Conservation (phyloP, 192 early-diverging fungal genomes). For the Podila verticillata region DNA sequence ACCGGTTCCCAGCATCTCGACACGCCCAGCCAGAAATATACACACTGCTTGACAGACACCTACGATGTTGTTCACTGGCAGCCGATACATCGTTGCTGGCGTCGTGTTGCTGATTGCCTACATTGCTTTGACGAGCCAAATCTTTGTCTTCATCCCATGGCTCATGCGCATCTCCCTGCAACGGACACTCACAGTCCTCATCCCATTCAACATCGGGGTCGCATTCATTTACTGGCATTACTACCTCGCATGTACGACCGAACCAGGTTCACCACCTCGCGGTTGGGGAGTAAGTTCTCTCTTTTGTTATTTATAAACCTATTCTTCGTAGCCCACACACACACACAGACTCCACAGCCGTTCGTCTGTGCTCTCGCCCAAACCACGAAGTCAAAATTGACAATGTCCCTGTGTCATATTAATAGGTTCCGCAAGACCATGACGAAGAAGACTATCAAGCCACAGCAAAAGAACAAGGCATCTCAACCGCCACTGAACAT, state of each 20-base stretch:
- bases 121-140: slow-evolving; percentile 68
- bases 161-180: slow-evolving; percentile 9
- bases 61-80: slow-evolving; percentile 43
- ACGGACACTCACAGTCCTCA: slow-evolving; percentile 46
- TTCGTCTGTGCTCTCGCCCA: no score
- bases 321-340: not conserved
- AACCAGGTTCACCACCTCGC: slow-evolving; percentile 84
- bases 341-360: not conserved
- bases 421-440: no score
- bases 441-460: no score
- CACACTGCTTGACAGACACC: no score
- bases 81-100: slow-evolving; percentile 58
- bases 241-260: slow-evolving; percentile 75
- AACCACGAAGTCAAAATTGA: no score
- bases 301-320: not conserved
- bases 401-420: no score
- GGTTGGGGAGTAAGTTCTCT: slow-evolving; percentile 54
- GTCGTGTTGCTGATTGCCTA: slow-evolving; percentile 68
- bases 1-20: no score
- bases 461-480: no score
- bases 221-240: slow-evolving; percentile 90
- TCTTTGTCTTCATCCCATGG: slow-evolving; percentile 67
- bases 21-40: no score
- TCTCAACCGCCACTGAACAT: no score
- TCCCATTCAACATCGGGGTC: slow-evolving; percentile 83